Base-by-base conservation (phyloP, 306 rosid genomes). In the Alnus rubra region DNA sequence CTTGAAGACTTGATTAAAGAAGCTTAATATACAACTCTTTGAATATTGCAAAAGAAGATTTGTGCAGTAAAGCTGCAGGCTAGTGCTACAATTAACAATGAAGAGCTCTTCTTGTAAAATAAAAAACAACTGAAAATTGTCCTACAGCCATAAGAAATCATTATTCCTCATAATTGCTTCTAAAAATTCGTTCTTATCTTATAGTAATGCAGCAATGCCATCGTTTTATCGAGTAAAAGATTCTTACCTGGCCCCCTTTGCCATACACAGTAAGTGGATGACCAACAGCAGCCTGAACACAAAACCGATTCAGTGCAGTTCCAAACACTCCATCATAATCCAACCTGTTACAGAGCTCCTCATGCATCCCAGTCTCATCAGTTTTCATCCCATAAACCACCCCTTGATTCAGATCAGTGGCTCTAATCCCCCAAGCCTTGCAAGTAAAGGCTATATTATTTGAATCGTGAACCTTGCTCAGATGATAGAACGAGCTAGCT, bases 391-490 rank as follows among this genome's bases (percentile, higher is more conserved):
- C 98, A 74, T 94, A 94, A 39, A 94, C 98, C 6, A 94, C 98
- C 78, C 98, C 98, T 87, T 94, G 98, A 79, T 94, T 94, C 64
- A 94, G 88, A 81, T 94, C 98, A 39, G 98, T 95, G 37, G 98
- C 98, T 82, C 98, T 89, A 79, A 95, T 87, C 47, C 97, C 98
- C 98, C 98, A 95, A 83, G 98, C 98, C 86, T 95, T 92, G 93
- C 98, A 95, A 88, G 98, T 92, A 84, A 95, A 95, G 73, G 98
- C 97, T 78, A 95, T 95, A 70, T 95, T 95, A 79, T 95, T 86
- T 42, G 98, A 95, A 86, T 95, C 98, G 63, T 95, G 98, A 60
- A 95, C 98, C 89, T 95, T 93, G 68, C 98, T 95, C 73, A 95
- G 89, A 84, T 95, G 98, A 82, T 95, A 95, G 87, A 92, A 95